Base-by-base conservation (phyloP, 257 asterid species). In the Eustoma russellianum region DNA sequence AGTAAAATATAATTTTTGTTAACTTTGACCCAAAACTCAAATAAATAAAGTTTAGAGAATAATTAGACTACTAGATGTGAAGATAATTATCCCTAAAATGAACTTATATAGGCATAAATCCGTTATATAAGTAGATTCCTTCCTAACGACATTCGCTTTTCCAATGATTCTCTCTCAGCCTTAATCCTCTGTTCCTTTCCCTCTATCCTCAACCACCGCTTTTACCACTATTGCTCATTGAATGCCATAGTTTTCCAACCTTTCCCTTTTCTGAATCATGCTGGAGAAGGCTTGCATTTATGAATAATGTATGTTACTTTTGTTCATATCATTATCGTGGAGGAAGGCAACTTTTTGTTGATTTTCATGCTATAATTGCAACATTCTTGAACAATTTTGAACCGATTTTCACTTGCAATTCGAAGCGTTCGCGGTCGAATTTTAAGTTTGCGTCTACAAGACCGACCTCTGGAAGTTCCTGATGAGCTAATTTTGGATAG, bases 71-170 rank as follows among this genome's bases (percentile, higher is more conserved):
- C n/a, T n/a, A n/a, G n/a, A n/a, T n/a, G n/a, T n/a, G n/a, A n/a
- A n/a, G n/a, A n/a, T n/a, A n/a, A n/a, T n/a, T n/a, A n/a, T n/a
- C n/a, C n/a, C n/a, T n/a, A n/a, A n/a, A n/a, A n/a, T n/a, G n/a
- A n/a, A n/a, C n/a, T n/a, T n/a, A n/a, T n/a, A n/a, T n/a, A n/a
- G n/a, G n/a, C n/a, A 19, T 24, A 24, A 24, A 24, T 24, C 30
- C 30, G 30, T 24, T 24, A 24, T 24, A 24, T 24, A 24, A 24
- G 30, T 24, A 24, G 30, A 24, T 24, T 24, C 33, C 57, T 30
- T 33, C 17, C 58, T 34, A 53, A 53, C 40, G 17, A 53, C 58
- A 53, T 53, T 53, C 46, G 46, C 46, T 52, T 43, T 46, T 46
- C 35, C 47, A 16, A n/a, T 53, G 47, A 53, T 35, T 53, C 24